phyloP scores from a whole-genome alignment of 768 basidiomycete species.

The Postia placenta region DNA sequence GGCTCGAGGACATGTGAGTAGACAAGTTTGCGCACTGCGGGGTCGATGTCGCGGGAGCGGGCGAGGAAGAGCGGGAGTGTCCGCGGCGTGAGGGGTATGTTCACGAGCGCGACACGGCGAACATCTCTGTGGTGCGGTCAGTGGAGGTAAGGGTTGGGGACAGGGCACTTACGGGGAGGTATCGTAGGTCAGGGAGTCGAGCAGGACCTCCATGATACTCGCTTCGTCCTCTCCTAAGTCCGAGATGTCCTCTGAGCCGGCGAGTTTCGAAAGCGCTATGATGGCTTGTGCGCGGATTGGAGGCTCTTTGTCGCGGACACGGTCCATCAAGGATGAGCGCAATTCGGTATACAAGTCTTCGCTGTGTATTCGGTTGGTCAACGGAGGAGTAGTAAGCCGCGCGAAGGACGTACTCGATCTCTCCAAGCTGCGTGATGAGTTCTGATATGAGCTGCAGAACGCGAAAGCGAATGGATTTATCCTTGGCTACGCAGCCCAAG shows the following conservation, averaged over 20 bases:
- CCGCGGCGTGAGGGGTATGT: slow-evolving; percentile 49
- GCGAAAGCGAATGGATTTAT: slow-evolving; percentile 82
- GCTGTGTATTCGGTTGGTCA: slow-evolving; percentile 33
- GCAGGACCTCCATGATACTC: slow-evolving; percentile 52
- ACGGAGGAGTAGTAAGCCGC: not conserved
- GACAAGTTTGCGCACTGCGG: slow-evolving; percentile 64
- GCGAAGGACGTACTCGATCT: slow-evolving; percentile 65
- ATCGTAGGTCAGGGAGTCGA: slow-evolving; percentile 66
- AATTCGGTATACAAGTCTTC: slow-evolving; percentile 68
- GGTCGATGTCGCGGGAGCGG: slow-evolving; percentile 77
- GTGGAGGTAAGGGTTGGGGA: slow-evolving; percentile 1
- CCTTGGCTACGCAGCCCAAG: slow-evolving; percentile 76
- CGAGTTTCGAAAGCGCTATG: slow-evolving; percentile 72
- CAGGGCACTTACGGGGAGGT: slow-evolving; percentile 57
- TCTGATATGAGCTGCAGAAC: slow-evolving; percentile 71
- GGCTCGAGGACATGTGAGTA: slow-evolving; percentile 55
- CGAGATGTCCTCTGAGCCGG: slow-evolving; percentile 57
- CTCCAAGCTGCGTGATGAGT: slow-evolving; percentile 75
- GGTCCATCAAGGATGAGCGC: slow-evolving; percentile 57
- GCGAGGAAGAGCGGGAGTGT: slow-evolving; percentile 65
- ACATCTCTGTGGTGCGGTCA: slow-evolving; percentile 70
- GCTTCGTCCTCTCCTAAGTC: slow-evolving; percentile 48
- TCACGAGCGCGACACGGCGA: slow-evolving; percentile 70
- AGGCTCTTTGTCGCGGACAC: slow-evolving; percentile 75
- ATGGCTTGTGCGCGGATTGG: slow-evolving; percentile 75